Evolutionary conservation across 208 protist genomes (phyloP).

Genomic region (Trypanosoma brucei): DNA sequence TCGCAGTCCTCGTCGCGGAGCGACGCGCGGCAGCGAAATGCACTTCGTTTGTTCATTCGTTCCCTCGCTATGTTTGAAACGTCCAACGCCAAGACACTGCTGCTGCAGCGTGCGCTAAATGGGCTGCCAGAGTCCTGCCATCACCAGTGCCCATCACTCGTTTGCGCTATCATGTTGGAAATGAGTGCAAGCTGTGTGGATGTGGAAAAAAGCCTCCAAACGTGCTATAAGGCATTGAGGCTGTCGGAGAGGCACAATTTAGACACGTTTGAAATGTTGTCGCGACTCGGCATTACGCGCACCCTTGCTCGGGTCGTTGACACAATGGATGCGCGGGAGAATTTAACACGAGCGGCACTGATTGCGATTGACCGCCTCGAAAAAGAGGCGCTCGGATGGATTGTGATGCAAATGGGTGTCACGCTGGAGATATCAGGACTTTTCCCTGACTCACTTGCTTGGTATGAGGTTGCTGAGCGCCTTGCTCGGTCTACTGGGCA

Average conservation of each 20-base stretch:
- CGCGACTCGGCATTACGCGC: slow-evolving; percentile 42
- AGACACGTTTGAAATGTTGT: slow-evolving; percentile 34
- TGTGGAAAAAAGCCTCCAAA: slow-evolving; percentile 39
- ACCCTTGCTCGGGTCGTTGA: slow-evolving; percentile 51
- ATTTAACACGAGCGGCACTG: slow-evolving; percentile 32
- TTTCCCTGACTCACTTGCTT: slow-evolving; percentile 37
- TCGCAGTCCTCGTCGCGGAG: background rate
- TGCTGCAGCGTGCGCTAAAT: slow-evolving; percentile 39
- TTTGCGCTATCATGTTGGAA: slow-evolving; percentile 47
- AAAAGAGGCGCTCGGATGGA: slow-evolving; percentile 38
- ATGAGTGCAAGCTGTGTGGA: slow-evolving; percentile 40
- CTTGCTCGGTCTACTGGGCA: slow-evolving; percentile 31
- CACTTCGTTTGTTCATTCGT: slow-evolving; percentile 26
- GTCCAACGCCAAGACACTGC: slow-evolving; percentile 30
- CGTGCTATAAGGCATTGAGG: slow-evolving; percentile 33
- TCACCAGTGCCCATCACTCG: slow-evolving; percentile 29
- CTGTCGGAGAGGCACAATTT: slow-evolving; percentile 28
- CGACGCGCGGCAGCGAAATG: slow-evolving; percentile 5
- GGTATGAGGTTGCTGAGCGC: slow-evolving; percentile 33
- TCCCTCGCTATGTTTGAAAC: slow-evolving; percentile 32
- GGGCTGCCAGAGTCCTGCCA: slow-evolving; percentile 20
- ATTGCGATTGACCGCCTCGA: slow-evolving; percentile 31
- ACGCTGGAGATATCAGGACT: slow-evolving; percentile 45
- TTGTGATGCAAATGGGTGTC: slow-evolving; percentile 50
- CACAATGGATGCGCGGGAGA: slow-evolving; percentile 28